phyloP scores from a whole-genome alignment of 2,329 filamentous ascomycete species.

The Phaeosphaeria sp. region DNA sequence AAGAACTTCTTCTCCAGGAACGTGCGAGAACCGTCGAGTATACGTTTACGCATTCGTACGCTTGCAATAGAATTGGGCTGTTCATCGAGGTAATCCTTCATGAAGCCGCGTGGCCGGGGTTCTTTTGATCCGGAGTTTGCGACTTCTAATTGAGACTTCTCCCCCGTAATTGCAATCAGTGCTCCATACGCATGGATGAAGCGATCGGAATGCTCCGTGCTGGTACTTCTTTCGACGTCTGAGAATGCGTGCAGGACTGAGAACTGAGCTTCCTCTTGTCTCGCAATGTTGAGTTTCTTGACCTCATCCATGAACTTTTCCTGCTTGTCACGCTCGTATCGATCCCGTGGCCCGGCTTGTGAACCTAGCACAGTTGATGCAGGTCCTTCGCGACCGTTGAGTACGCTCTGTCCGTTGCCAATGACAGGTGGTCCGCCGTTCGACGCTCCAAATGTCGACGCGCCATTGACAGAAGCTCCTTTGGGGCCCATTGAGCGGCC shows the following conservation, averaged over 20 bases:
- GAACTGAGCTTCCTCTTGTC: constrained; percentile 70
- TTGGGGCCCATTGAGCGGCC: constrained; percentile 48
- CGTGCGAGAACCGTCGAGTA: constrained; percentile 77
- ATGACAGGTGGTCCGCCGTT: constrained; percentile 79
- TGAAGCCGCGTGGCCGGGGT: constrained; percentile 77
- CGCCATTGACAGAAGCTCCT: constrained; percentile 37
- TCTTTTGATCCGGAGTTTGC: constrained; percentile 64
- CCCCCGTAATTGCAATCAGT: constrained; percentile 77
- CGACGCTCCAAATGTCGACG: constrained; percentile 67
- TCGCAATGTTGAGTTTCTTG: constrained; percentile 75
- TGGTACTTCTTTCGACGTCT: constrained; percentile 72
- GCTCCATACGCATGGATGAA: constrained; percentile 84
- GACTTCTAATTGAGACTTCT: constrained; percentile 63
- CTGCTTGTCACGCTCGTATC: constrained; percentile 84
- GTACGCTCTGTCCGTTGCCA: constrained; percentile 69
- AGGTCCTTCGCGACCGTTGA: constrained; percentile 69
- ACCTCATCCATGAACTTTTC: constrained; percentile 80
- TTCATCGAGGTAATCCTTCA: constrained; percentile 78
- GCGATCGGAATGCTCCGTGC: constrained; percentile 75
- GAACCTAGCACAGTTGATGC: constrained; percentile 59
- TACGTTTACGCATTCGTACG: constrained; percentile 75
- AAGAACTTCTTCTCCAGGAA: constrained; percentile 86
- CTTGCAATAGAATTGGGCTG: constrained; percentile 68
- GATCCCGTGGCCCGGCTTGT: constrained; percentile 69
- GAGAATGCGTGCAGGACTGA: constrained; percentile 79